phyloP scores from a whole-genome alignment of 768 basidiomycete species.

The Tylopilus plumbeoviolaceoides region DNA sequence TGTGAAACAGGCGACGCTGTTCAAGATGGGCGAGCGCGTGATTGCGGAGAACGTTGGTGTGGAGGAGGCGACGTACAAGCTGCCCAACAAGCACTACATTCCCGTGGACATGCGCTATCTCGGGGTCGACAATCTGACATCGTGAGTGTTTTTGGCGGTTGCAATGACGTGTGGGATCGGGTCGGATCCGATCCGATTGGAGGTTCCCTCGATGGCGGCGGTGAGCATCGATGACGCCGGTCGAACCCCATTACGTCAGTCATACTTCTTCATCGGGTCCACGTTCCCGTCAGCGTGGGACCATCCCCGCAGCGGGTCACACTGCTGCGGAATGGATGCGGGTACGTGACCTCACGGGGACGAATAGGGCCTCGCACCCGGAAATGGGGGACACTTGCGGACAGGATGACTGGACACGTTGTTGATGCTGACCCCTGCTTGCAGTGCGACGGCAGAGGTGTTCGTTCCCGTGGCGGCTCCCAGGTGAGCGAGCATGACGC shows the following conservation, averaged over 20 bases:
- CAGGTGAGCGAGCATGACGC: conserved; percentile 50
- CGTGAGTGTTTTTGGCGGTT: conserved; percentile 41
- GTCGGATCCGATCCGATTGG: conserved; percentile 10
- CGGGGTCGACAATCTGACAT: conserved; percentile 64
- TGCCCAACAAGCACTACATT: conserved; percentile 96
- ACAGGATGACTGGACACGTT: no score
- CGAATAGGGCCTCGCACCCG: no score
- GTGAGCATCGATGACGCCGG: conserved; percentile 28
- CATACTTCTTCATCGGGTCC: not conserved
- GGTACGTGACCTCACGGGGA: no score
- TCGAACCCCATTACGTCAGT: conserved; percentile 22
- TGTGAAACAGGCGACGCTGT: conserved; percentile 72
- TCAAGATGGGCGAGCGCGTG: conserved; percentile 79
- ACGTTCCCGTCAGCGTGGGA: conserved; percentile 17
- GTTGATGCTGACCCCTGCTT: conserved; percentile 13
- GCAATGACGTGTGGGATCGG: conserved; percentile 20
- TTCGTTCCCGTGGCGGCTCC: conserved; percentile 85
- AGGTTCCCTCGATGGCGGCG: conserved; percentile 7
- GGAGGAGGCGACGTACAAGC: conserved; percentile 57
- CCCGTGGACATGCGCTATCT: conserved; percentile 80
- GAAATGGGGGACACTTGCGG: conserved; percentile 12
- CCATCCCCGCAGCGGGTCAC: not conserved
- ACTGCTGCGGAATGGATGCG: conserved; percentile 15
- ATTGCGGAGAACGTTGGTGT: conserved; percentile 62
- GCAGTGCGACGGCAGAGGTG: conserved; percentile 75